A percentile compares a stretch with the other conserved stretches of the same genome.
phyloP scores from a whole-genome alignment of 495 filamentous ascomycete species.

The Apiosordaria backusii region DNA sequence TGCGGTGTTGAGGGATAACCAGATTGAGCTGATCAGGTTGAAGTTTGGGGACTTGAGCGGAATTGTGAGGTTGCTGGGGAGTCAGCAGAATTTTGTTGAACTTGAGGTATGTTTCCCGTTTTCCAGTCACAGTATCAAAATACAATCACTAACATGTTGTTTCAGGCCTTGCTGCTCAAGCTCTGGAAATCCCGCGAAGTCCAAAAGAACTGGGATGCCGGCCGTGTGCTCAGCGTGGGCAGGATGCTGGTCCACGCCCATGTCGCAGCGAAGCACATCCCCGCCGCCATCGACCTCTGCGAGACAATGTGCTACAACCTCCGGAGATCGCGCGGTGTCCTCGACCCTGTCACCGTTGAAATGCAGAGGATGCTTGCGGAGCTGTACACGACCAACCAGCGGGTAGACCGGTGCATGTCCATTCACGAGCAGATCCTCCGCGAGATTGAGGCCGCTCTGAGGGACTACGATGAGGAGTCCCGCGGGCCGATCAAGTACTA shows the following conservation, averaged over 20 bases:
- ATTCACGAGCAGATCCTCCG: slow-evolving; percentile 56
- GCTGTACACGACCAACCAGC: slow-evolving; percentile 49
- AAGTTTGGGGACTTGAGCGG: slow-evolving; percentile 51
- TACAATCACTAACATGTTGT: no score
- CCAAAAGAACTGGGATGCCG: slow-evolving; percentile 54
- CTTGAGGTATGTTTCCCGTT: no score
- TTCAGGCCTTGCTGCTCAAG: slow-evolving; percentile 49
- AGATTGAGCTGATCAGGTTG: slow-evolving; percentile 52
- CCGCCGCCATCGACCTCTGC: slow-evolving; percentile 51
- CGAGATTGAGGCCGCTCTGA: slow-evolving; percentile 28
- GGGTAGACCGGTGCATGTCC: slow-evolving; percentile 49
- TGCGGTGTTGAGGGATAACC: slow-evolving; percentile 44
- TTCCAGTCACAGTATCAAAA: no score
- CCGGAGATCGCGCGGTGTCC: slow-evolving; percentile 53
- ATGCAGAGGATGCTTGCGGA: slow-evolving; percentile 55
- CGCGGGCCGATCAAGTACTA: background rate
- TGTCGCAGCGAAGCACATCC: slow-evolving; percentile 43
- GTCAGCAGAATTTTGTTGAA: slow-evolving; percentile 56
- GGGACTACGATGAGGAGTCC: slow-evolving; percentile 13
- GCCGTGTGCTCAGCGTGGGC: slow-evolving; percentile 54
- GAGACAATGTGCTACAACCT: slow-evolving; percentile 64
- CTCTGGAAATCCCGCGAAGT: slow-evolving; percentile 61
- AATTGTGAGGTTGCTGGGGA: slow-evolving; percentile 54
- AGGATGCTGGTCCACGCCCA: slow-evolving; percentile 56
- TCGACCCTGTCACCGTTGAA: slow-evolving; percentile 52